These are phyloP conservation scores for Neoascochyta sp. DNA, from an alignment of 2,329 filamentous ascomycete genomes.

Conservation along the genomic window DNA sequence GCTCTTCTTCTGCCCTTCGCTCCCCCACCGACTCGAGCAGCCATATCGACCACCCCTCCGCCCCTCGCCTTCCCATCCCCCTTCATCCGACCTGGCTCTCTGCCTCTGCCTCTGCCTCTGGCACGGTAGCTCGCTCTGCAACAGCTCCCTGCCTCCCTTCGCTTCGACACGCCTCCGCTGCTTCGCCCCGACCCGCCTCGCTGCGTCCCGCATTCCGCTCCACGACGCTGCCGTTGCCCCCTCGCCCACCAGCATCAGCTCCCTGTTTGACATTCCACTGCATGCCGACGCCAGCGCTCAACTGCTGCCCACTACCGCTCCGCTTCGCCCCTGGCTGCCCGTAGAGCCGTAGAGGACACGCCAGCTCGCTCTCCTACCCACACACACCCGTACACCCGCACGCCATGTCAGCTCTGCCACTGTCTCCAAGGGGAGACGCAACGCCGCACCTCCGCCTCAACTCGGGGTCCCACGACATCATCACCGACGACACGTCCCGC, in stretches of 20 bases:
- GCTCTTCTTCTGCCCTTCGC: conserved; percentile 16
- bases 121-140: too few relatives aligned
- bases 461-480: conserved; percentile 54
- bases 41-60: conserved; percentile 20
- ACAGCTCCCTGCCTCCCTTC: too few relatives aligned
- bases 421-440: conserved; percentile 31
- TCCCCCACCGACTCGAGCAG: too few relatives aligned
- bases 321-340: conserved; percentile 18
- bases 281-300: conserved; percentile 30
- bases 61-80: conserved; percentile 5
- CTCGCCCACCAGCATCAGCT: conserved; percentile 20
- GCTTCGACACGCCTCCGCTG: too few relatives aligned
- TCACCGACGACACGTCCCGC: conserved; percentile 36
- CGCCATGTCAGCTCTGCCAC: conserved; percentile 23
- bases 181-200: conserved; percentile 2
- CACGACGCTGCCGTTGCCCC: conserved; percentile 24
- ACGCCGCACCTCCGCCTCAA: conserved; percentile 63
- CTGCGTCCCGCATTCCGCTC: conserved; percentile 8
- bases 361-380: conserved; percentile 5
- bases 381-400: conserved; percentile 18
- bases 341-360: conserved; percentile 15
- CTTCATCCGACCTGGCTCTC: background rate
- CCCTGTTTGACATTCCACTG: conserved; percentile 24
- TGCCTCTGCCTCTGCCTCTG: background rate
- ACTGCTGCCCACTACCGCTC: conserved; percentile 16